A percentile compares a stretch with the other conserved stretches of the same genome.
These are phyloP conservation scores for Pseudocercospora fuligena DNA, from an alignment of 2,329 filamentous ascomycete species.

Conservation along the genomic window DNA sequence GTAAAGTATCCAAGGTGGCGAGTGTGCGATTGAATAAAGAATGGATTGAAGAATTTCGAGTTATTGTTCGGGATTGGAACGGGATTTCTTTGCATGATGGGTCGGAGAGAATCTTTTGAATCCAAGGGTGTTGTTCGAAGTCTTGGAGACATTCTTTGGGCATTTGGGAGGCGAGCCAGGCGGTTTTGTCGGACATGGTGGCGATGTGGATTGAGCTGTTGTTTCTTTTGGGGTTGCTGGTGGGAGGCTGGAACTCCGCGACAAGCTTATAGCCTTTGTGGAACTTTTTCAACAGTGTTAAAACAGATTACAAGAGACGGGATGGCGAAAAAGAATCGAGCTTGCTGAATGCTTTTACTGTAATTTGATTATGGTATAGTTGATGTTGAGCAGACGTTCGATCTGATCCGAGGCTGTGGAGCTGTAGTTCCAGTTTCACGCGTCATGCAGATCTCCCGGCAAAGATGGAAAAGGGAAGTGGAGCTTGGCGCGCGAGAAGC, in stretches of 20 bases:
- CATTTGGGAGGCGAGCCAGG: slow-evolving; percentile 22
- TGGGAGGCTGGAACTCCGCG: not conserved
- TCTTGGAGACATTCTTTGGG: slow-evolving; percentile 20
- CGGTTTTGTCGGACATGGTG: slow-evolving; percentile 11
- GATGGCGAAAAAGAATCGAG: not conserved
- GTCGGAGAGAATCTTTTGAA: slow-evolving; percentile 16
- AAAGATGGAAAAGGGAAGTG: not conserved
- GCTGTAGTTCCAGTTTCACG: not conserved
- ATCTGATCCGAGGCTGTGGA: not conserved
- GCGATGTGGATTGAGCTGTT: not conserved
- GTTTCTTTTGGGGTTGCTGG: not conserved
- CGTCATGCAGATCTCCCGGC: not conserved
- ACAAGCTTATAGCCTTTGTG: not conserved
- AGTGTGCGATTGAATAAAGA: slow-evolving; percentile 19
- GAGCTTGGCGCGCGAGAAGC: not conserved
- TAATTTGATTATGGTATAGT: not conserved
- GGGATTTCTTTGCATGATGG: slow-evolving; percentile 13
- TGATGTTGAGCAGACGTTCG: not conserved
- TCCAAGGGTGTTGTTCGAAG: slow-evolving; percentile 16
- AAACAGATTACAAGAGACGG: too few species aligned
- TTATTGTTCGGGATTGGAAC: slow-evolving; percentile 17
- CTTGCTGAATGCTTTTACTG: not conserved
- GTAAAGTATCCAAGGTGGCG: slow-evolving; percentile 19
- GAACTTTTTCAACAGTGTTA: too few species aligned
- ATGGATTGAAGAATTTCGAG: slow-evolving; percentile 18